These are phyloP conservation scores for Dryadomyces sulphureus DNA, from an alignment of 2,329 filamentous ascomycete genomes.

Conservation along the genomic window DNA sequence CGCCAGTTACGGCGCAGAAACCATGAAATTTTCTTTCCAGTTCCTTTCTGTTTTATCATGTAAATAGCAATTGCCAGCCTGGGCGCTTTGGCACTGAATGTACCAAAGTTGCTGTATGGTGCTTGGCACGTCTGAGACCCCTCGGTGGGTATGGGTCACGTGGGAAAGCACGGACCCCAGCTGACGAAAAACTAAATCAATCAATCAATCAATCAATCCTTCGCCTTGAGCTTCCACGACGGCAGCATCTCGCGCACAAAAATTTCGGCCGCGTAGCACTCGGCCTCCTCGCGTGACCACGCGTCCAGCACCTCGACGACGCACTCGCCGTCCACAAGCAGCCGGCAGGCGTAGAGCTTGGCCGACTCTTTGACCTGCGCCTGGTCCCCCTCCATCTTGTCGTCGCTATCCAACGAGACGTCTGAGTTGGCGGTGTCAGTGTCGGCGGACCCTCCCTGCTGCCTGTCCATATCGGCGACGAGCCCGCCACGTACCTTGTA, in stretches of 20 bases:
- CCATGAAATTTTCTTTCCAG: no score
- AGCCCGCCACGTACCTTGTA: slow-evolving; percentile 26
- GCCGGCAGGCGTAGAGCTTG: slow-evolving; percentile 25
- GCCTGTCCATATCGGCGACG: slow-evolving; percentile 10
- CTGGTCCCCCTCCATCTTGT: background rate
- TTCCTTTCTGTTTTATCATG: no score
- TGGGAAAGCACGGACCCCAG: no score
- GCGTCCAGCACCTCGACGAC: slow-evolving; percentile 31
- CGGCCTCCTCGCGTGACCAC: slow-evolving; percentile 34
- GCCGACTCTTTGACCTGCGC: background rate
- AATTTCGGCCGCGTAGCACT: slow-evolving; percentile 34
- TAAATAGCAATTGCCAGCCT: no score
- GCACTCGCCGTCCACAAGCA: slow-evolving; percentile 31
- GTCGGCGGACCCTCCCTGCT: no score
- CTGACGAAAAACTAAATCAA: no score
- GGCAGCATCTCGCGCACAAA: background rate
- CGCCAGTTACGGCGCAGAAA: no score
- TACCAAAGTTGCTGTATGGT: no score
- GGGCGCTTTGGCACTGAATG: no score
- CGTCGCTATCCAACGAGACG: background rate
- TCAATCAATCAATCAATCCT: background rate
- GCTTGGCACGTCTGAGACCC: no score
- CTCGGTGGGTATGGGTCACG: no score
- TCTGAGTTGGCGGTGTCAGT: background rate
- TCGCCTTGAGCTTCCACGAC: background rate